Conservation (phyloP, 805 yeast species). For the Ogataea zsoltii region DNA sequence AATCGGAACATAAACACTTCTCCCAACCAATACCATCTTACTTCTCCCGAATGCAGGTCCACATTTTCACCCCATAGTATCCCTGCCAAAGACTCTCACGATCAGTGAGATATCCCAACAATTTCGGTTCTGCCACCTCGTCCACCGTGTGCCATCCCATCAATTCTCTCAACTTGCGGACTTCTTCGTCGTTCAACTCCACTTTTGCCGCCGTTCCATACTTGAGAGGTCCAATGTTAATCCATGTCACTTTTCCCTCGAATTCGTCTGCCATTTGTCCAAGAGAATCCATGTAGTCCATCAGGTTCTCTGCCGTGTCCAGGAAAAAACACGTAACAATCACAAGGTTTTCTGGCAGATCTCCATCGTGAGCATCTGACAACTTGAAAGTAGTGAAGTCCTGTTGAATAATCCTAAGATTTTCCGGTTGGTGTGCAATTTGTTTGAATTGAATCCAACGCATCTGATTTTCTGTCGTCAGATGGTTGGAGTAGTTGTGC, state of each 20-base stretch:
- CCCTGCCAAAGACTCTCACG: slow-evolving; percentile 73
- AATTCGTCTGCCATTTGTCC: slow-evolving; percentile 38
- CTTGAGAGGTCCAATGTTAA: slow-evolving; percentile 89
- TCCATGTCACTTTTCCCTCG: slow-evolving; percentile 60
- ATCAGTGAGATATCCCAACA: slow-evolving; percentile 70
- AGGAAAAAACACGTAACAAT: slow-evolving; percentile 75
- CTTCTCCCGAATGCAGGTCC: slow-evolving; percentile 39
- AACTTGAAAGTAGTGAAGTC: slow-evolving; percentile 62
- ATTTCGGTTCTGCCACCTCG: slow-evolving; percentile 32
- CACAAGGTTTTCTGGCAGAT: slow-evolving; percentile 45
- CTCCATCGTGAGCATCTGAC: slow-evolving; percentile 18
- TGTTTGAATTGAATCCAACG: slow-evolving; percentile 40
- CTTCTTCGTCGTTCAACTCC: slow-evolving; percentile 74
- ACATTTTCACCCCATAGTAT: slow-evolving; percentile 64
- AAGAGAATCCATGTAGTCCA: slow-evolving; percentile 72
- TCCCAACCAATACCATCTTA: too few species aligned
- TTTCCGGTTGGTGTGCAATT: slow-evolving; percentile 41
- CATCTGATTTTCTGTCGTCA: slow-evolving; percentile 47
- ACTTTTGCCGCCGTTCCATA: slow-evolving; percentile 84
- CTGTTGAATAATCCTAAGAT: slow-evolving; percentile 50
- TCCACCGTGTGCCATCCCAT: slow-evolving; percentile 65
- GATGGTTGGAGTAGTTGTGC: slow-evolving; percentile 71
- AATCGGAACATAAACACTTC: too few species aligned
- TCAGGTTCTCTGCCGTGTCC: slow-evolving; percentile 87
- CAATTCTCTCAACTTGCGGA: slow-evolving; percentile 47